These are phyloP conservation scores for Pilasporangium apinafurcum DNA, from an alignment of 352 stramenopile genomes.

Conservation along the genomic window DNA sequence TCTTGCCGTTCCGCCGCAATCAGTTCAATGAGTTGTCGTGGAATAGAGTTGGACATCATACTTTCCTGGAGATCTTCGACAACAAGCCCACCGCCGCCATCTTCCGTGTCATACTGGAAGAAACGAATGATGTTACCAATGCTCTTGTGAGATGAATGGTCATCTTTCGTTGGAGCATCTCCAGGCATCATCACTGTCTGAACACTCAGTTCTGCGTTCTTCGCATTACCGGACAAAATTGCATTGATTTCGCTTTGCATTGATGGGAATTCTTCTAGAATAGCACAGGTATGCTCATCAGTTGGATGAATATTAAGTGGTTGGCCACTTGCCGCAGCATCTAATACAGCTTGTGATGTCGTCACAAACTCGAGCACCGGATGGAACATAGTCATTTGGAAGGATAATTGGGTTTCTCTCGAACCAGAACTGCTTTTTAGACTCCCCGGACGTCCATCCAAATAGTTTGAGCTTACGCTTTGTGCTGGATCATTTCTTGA, in stretches of 20 bases:
- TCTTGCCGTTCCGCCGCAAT: slow-evolving; percentile 74
- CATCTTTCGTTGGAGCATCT: slow-evolving; percentile 63
- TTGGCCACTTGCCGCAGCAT: slow-evolving; percentile 72
- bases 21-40: slow-evolving; percentile 73
- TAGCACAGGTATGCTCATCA: slow-evolving; percentile 71
- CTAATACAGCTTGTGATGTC: slow-evolving; percentile 75
- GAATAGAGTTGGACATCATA: slow-evolving; percentile 71
- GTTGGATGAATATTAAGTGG: slow-evolving; percentile 72
- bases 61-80: slow-evolving; percentile 83
- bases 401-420: slow-evolving; percentile 38
- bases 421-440: slow-evolving; percentile 31
- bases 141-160: slow-evolving; percentile 72
- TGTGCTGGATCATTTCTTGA: slow-evolving; percentile 47
- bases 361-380: slow-evolving; percentile 84
- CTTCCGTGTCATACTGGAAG: slow-evolving; percentile 85
- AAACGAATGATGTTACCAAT: slow-evolving; percentile 88
- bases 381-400: slow-evolving; percentile 86
- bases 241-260: slow-evolving; percentile 62
- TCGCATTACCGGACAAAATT: slow-evolving; percentile 61
- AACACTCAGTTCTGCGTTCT: slow-evolving; percentile 80
- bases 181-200: slow-evolving; percentile 87
- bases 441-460: slow-evolving; percentile 27
- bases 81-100: slow-evolving; percentile 69
- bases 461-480: slow-evolving; percentile 16
- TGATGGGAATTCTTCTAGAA: slow-evolving; percentile 62